These are phyloP conservation scores for Aspergillus ochraceus DNA, from an alignment of 2,329 filamentous ascomycete genomes.

Conservation along the genomic window DNA sequence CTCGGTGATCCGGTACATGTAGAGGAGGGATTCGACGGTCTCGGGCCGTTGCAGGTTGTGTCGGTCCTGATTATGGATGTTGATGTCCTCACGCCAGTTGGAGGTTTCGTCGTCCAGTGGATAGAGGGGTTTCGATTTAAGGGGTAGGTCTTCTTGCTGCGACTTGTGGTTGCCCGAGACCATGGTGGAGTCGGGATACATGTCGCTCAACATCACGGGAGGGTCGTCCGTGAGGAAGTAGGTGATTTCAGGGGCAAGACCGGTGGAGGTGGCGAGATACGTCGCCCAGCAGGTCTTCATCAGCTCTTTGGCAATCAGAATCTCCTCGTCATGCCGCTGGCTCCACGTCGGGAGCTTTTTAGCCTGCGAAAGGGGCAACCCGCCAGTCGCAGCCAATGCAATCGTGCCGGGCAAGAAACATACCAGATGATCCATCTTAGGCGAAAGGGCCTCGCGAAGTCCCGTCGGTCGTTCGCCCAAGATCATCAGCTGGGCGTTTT, in stretches of 20 bases:
- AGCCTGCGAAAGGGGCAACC: slow-evolving; percentile 72
- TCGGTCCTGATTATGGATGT: slow-evolving; percentile 75
- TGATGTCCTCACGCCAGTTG: slow-evolving; percentile 74
- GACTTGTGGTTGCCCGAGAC: slow-evolving; percentile 35
- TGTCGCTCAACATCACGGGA: slow-evolving; percentile 53
- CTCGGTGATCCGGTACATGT: slow-evolving; percentile 98
- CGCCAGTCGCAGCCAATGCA: slow-evolving; percentile 80
- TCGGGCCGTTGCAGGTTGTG: slow-evolving; percentile 96
- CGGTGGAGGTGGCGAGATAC: slow-evolving; percentile 87
- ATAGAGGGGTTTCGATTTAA: slow-evolving; percentile 37
- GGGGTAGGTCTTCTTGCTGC: slow-evolving; percentile 31
- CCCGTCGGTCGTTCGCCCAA: slow-evolving; percentile 82
- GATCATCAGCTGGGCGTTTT: slow-evolving; percentile 77
- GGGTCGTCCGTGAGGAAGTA: slow-evolving; percentile 78
- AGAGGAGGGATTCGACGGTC: slow-evolving; percentile 93
- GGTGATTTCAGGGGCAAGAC: slow-evolving; percentile 90
- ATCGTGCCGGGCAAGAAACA: slow-evolving; percentile 98
- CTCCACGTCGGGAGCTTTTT: slow-evolving; percentile 72
- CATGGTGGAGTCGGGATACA: slow-evolving; percentile 33
- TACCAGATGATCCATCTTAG: slow-evolving; percentile 98
- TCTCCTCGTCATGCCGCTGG: slow-evolving; percentile 78
- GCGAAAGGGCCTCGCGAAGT: slow-evolving; percentile 63
- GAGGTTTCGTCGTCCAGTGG: slow-evolving; percentile 25
- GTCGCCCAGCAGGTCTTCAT: slow-evolving; percentile 98
- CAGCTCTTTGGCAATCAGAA: slow-evolving; percentile 81